A percentile compares a stretch with the other conserved stretches of the same genome.
These are phyloP conservation scores for Sphagnum contortum DNA, from an alignment of 225 moss, liverwort and hornwort genomes.

Conservation along the genomic window DNA sequence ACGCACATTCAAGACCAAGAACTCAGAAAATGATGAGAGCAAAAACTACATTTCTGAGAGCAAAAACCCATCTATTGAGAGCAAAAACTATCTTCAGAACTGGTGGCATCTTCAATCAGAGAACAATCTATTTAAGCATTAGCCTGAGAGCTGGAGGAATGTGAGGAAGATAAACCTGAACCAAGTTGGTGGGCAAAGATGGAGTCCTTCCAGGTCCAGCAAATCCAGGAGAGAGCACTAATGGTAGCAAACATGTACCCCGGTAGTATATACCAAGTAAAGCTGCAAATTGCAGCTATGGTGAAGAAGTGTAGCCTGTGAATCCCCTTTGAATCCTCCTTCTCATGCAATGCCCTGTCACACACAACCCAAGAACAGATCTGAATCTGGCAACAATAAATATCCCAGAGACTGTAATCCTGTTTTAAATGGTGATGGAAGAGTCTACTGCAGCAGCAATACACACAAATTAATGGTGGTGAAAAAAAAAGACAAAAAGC, in stretches of 20 bases:
- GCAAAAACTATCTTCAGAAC: background rate
- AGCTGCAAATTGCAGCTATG: constrained; percentile 18
- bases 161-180: constrained; percentile 23
- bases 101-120: constrained; percentile 7
- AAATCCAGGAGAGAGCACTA: constrained; percentile 26
- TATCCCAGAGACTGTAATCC: background rate
- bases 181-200: constrained; percentile 28
- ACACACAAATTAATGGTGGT: background rate
- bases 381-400: too few relatives aligned
- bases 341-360: constrained; percentile 62
- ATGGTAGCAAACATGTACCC: constrained; percentile 27
- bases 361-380: too few relatives aligned
- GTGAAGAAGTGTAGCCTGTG: constrained; percentile 23
- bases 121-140: constrained; percentile 19
- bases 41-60: background rate
- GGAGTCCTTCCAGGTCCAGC: constrained; percentile 33
- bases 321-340: constrained; percentile 34
- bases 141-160: constrained; percentile 28
- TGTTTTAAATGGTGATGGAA: background rate
- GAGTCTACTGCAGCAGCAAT: background rate
- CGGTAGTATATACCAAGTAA: constrained; percentile 29
- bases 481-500: background rate
- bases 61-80: background rate
- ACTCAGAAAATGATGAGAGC: background rate
- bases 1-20: constrained; percentile 1